Conservation (phyloP, 2,329 filamentous ascomycete genomes). For the Phyllosticta ampelicida region DNA sequence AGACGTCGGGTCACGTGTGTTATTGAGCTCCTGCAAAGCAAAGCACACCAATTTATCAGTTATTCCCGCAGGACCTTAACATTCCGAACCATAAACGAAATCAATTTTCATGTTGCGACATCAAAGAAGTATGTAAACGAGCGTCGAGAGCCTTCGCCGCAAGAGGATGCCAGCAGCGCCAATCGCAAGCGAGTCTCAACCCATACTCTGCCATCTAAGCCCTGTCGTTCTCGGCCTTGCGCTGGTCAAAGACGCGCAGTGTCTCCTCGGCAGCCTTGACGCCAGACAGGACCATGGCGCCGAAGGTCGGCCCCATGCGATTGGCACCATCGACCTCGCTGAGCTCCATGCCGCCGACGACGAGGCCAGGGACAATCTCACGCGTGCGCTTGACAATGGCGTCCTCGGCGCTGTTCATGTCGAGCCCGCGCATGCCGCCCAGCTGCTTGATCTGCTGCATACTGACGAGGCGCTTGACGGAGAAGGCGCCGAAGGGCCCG, state of each 20-base stretch:
- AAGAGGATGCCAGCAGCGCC: background rate
- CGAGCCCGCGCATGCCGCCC: slow-evolving; percentile 83
- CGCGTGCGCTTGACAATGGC: slow-evolving; percentile 87
- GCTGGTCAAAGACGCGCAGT: slow-evolving; percentile 62
- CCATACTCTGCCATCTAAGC: slow-evolving; percentile 8
- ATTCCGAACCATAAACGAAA: too few species aligned
- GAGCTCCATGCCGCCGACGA: slow-evolving; percentile 92
- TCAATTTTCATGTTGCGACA: too few species aligned
- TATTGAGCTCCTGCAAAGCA: too few species aligned
- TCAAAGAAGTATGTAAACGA: background rate
- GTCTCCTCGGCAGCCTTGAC: slow-evolving; percentile 89
- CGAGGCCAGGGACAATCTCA: slow-evolving; percentile 76
- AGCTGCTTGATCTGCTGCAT: slow-evolving; percentile 77
- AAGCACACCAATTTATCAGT: too few species aligned
- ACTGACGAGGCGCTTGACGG: slow-evolving; percentile 77
- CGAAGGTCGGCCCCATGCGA: slow-evolving; percentile 83
- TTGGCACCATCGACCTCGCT: slow-evolving; percentile 85
- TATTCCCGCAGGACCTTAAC: too few species aligned
- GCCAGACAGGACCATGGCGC: slow-evolving; percentile 77
- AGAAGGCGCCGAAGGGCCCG: slow-evolving; percentile 83
- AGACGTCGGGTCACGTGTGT: too few species aligned
- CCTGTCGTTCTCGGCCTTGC: slow-evolving; percentile 65
- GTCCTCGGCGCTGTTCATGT: slow-evolving; percentile 87
- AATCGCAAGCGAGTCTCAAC: background rate
- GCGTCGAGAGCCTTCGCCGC: background rate